Conservation (phyloP, 1,284 basidiomycete species). For the Rhizoctonia solani region DNA sequence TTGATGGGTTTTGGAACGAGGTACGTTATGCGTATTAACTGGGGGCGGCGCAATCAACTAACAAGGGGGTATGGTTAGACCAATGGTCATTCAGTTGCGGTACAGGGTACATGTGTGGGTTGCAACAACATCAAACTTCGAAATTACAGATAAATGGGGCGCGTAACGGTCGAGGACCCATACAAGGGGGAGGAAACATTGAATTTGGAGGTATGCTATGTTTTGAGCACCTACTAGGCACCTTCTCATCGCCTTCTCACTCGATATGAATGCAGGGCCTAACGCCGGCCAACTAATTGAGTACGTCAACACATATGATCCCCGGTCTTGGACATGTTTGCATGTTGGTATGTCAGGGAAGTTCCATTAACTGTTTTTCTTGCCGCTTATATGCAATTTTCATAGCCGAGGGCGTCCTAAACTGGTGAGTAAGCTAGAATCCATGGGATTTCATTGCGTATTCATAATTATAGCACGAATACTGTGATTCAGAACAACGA, state of each 20-base stretch:
- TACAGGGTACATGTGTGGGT: slow-evolving; percentile 40
- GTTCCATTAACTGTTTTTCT: background rate
- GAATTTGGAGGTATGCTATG: slow-evolving; percentile 20
- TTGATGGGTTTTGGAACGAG: slow-evolving; percentile 42
- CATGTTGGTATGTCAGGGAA: slow-evolving; percentile 30
- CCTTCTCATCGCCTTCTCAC: slow-evolving; percentile 25
- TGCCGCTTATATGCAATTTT: background rate
- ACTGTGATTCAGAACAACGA: slow-evolving; percentile 47
- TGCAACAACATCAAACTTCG: slow-evolving; percentile 40
- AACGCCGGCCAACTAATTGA: slow-evolving; percentile 45
- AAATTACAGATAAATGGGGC: slow-evolving; percentile 47
- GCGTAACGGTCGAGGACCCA: slow-evolving; percentile 44
- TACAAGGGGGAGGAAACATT: slow-evolving; percentile 40
- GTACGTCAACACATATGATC: slow-evolving; percentile 44
- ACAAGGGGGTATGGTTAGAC: background rate
- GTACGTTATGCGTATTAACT: slow-evolving; percentile 35
- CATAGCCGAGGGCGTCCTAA: slow-evolving; percentile 24
- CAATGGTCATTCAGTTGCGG: slow-evolving; percentile 40
- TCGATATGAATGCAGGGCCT: slow-evolving; percentile 47
- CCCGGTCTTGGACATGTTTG: slow-evolving; percentile 40
- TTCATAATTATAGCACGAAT: slow-evolving; percentile 43
- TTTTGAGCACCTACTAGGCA: slow-evolving; percentile 1
- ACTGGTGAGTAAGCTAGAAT: slow-evolving; percentile 3
- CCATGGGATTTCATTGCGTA: slow-evolving; percentile 40
- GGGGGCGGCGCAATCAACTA: slow-evolving; percentile 43